phyloP scores from a whole-genome alignment of 257 asterid genomes.

The Solanum tarapatanum region DNA sequence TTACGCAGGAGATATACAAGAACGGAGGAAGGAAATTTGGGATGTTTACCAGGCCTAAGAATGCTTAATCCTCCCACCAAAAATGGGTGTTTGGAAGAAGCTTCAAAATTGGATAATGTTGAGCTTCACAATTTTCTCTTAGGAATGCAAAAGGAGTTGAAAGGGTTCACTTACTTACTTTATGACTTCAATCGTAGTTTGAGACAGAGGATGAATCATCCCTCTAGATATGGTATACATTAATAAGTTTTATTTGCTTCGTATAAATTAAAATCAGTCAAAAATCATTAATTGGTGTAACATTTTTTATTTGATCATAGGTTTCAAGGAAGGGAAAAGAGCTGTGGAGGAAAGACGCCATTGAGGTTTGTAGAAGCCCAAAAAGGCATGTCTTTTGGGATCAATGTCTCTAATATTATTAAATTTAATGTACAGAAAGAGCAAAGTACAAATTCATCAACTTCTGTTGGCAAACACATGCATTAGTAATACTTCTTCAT shows the following conservation, averaged over 20 bases:
- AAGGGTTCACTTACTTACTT: slow-evolving; percentile 39
- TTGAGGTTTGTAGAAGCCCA: slow-evolving; percentile 18
- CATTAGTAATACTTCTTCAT: not conserved
- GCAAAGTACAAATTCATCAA: not conserved
- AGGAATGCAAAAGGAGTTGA: slow-evolving; percentile 17
- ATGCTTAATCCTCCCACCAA: slow-evolving; percentile 15
- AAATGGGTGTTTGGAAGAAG: slow-evolving; percentile 34
- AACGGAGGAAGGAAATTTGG: slow-evolving; percentile 57
- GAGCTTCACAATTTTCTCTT: slow-evolving; percentile 15
- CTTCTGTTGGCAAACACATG: not conserved
- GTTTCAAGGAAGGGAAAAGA: slow-evolving; percentile 16
- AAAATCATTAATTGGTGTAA: not conserved
- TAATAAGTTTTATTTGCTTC: no score
- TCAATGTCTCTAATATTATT: not conserved
- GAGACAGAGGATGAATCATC: slow-evolving; percentile 20
- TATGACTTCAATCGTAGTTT: slow-evolving; percentile 34
- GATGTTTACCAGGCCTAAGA: slow-evolving; percentile 52
- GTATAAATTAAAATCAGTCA: not conserved
- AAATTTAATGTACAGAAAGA: not conserved
- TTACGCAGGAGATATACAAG: slow-evolving; percentile 28
- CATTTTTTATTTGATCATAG: not conserved
- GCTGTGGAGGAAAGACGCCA: slow-evolving; percentile 24
- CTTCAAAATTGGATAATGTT: slow-evolving; percentile 33
- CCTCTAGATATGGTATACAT: slow-evolving; percentile 35
- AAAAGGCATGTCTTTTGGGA: slow-evolving; percentile 18